Base-by-base conservation (phyloP, 371 early-diverging fungal species). In the Coemansia sp. region DNA sequence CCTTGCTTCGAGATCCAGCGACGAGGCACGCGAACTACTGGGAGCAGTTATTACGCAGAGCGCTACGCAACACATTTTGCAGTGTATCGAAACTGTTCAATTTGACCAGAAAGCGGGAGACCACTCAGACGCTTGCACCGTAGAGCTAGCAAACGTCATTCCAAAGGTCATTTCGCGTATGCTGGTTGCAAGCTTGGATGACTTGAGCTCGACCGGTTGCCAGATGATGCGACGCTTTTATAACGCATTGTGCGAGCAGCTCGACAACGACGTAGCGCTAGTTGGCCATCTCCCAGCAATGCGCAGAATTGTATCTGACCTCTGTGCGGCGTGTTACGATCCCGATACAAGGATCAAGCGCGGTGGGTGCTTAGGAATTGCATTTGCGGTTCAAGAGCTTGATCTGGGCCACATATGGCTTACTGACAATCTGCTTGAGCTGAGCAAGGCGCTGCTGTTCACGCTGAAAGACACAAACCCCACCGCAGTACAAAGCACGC, bases 401-500 rank as follows among this genome's bases (percentile, higher is more conserved):
- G 89, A 91, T 37, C 84, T 96, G 81, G 93, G 94, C 5, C 85
- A 85, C 4, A 82, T 85, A 28, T 99, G 98, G 97, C 87, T 97
- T 85, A 81, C 93, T 9, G 92, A 91, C 28, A 95, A 94, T 78
- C 92, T 96, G 62, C 82, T 95, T 3, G 97, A 96, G 56, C 94
- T 97, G 67, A 91, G 93, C 66, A 92, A 92, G 63, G 91, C 97
- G 1, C 77, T 99, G 25, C 79, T 99, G 5, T 97, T 92, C 72
- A 91, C 96, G 2, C 86, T 98, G 11, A 98, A 99, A 81, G 98
- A 96, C 73, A 86, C 90, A 30, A 87, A 93, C 4, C 86, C 93
- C 9, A 79, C 53, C 47, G 67, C 55, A 5, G 52, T 74, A 11
- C 60, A 69, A 4, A 25, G 65, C 42, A 33, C 53, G 6, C 47